A percentile compares a stretch with the other conserved stretches of the same genome.
phyloP scores from a whole-genome alignment of 2,329 filamentous ascomycete genomes.

The Talaromyces sp. region DNA sequence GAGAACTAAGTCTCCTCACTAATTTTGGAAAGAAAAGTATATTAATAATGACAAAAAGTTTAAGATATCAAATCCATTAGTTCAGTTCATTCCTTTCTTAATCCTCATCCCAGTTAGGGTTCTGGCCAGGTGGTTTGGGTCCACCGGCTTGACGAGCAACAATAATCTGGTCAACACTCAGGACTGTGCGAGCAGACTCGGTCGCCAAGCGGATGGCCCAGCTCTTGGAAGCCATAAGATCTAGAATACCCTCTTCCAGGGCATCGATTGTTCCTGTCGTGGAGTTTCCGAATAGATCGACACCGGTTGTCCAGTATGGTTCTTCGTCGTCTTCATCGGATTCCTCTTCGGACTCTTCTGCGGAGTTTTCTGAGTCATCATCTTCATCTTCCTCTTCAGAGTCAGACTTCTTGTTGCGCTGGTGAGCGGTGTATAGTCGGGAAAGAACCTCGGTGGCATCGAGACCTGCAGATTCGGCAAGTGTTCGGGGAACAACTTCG shows the following conservation, averaged over 20 bases:
- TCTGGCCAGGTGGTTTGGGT: constrained; percentile 92
- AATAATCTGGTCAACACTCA: constrained; percentile 98
- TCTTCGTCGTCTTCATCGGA: constrained; percentile 55
- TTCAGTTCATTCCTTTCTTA: constrained; percentile 27
- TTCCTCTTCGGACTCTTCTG: constrained; percentile 33
- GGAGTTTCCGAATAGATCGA: constrained; percentile 89
- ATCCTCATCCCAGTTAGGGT: constrained; percentile 74
- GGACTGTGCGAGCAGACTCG: constrained; percentile 86
- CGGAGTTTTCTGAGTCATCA: constrained; percentile 20
- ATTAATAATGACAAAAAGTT: constrained; percentile 16
- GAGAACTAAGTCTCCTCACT: constrained; percentile 1
- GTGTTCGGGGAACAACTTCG: constrained; percentile 88
- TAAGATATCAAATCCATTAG: constrained; percentile 10
- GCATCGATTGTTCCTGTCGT: constrained; percentile 80
- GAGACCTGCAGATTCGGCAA: constrained; percentile 91
- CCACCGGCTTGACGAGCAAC: constrained; percentile 95
- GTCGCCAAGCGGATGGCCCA: constrained; percentile 98
- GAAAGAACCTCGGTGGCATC: constrained; percentile 97
- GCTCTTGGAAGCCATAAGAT: constrained; percentile 85
- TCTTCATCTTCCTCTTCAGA: constrained; percentile 26
- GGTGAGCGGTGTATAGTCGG: constrained; percentile 87
- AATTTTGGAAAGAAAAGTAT: constrained; percentile 9
- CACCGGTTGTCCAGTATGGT: constrained; percentile 84
- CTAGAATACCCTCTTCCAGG: constrained; percentile 82
- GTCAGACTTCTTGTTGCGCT: constrained; percentile 45